phyloP scores from a whole-genome alignment of 1,139 yeast species.

The Candida mesenterica region DNA sequence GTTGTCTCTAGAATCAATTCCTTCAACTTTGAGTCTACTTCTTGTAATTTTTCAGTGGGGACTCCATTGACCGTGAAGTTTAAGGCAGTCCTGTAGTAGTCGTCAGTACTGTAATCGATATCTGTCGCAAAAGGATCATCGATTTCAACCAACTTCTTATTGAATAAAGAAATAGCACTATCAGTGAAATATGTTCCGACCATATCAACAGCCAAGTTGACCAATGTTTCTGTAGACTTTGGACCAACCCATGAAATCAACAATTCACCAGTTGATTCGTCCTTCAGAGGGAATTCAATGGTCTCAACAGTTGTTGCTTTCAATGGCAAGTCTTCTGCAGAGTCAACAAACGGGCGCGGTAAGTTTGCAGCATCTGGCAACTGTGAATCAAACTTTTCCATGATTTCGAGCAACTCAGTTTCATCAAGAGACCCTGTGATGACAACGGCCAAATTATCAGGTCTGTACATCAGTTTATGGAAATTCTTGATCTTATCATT shows the following conservation, averaged over 20 bases:
- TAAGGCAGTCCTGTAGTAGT: slow-evolving; percentile 58
- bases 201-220: slow-evolving; percentile 67
- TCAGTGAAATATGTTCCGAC: slow-evolving; percentile 77
- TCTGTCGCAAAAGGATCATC: slow-evolving; percentile 82
- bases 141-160: slow-evolving; percentile 71
- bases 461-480: slow-evolving; percentile 70
- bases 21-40: slow-evolving; percentile 52
- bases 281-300: slow-evolving; percentile 84
- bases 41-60: slow-evolving; percentile 61
- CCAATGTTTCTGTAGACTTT: slow-evolving; percentile 46
- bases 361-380: slow-evolving; percentile 40
- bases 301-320: slow-evolving; percentile 41
- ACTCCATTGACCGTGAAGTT: slow-evolving; percentile 68
- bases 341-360: slow-evolving; percentile 80
- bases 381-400: slow-evolving; percentile 62
- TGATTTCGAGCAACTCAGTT: slow-evolving; percentile 57
- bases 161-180: slow-evolving; percentile 66
- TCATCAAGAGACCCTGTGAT: slow-evolving; percentile 85
- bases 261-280: slow-evolving; percentile 81
- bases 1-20: slow-evolving; percentile 52
- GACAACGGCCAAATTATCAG: slow-evolving; percentile 80
- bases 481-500: slow-evolving; percentile 74
- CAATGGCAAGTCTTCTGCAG: slow-evolving; percentile 49
- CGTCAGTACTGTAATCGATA: slow-evolving; percentile 67
- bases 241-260: slow-evolving; percentile 86